Conservation (phyloP, 2,329 filamentous ascomycete genomes). For the Herpotrichia juniperi region DNA sequence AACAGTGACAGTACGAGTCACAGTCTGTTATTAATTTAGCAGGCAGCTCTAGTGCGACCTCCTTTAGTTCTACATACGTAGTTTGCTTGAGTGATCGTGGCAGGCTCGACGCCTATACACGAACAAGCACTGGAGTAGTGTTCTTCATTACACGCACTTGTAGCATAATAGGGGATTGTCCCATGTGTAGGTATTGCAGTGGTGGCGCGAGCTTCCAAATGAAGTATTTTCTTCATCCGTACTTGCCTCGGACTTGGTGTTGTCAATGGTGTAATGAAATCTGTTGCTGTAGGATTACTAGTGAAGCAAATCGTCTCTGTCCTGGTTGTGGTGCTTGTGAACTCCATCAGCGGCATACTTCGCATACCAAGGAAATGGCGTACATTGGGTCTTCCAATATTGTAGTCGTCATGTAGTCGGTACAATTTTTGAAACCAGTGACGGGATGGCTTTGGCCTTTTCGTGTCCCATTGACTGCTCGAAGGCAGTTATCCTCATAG, state of each 20-base stretch:
- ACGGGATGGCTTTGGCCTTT: constrained; percentile 17
- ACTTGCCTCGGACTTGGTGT: not conserved
- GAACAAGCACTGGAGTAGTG: constrained; percentile 34
- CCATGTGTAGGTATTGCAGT: constrained; percentile 19
- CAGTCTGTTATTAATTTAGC: not conserved
- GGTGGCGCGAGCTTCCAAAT: constrained; percentile 1
- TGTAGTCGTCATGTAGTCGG: constrained; percentile 31
- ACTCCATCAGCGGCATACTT: constrained; percentile 15
- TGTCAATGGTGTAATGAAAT: not conserved
- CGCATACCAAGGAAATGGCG: not conserved
- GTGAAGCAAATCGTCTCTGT: constrained; percentile 2
- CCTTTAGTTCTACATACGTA: constrained; percentile 22
- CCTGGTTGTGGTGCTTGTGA: constrained; percentile 1
- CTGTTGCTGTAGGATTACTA: not conserved
- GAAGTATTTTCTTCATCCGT: not conserved
- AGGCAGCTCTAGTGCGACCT: not conserved
- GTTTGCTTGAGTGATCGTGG: constrained; percentile 19
- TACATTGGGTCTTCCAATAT: constrained; percentile 32
- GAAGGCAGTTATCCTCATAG: constrained; percentile 28
- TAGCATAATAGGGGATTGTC: constrained; percentile 29
- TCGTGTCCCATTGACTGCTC: constrained; percentile 29
- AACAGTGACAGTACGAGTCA: constrained; percentile 14
- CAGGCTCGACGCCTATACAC: constrained; percentile 28
- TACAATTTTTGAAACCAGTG: constrained; percentile 25
- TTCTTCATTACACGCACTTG: constrained; percentile 17